A percentile compares a stretch with the other conserved stretches of the same genome.
Evolutionary conservation across 441 rosid species (phyloP).

Genomic region (Jatropha podagrica): DNA sequence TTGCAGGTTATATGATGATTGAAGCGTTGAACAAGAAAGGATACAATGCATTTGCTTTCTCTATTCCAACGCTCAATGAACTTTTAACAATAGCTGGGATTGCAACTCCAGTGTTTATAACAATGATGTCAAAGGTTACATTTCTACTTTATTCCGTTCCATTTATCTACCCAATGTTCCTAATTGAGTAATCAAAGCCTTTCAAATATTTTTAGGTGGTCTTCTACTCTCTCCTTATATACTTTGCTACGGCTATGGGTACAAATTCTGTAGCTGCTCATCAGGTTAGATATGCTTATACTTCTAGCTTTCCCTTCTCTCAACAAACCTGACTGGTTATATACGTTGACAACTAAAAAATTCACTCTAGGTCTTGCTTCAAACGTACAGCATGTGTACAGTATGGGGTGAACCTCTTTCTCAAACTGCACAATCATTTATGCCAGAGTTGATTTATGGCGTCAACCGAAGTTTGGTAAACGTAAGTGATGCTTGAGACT

Average conservation of each 20-base stretch:
- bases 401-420: conserved; percentile 93
- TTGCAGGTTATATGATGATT: conserved; percentile 93
- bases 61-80: conserved; percentile 64
- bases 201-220: conserved; percentile 51
- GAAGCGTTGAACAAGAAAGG: conserved; percentile 71
- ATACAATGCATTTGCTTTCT: conserved; percentile 57
- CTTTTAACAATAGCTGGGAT: conserved; percentile 54
- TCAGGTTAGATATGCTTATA: conserved; percentile 54
- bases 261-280: conserved; percentile 79
- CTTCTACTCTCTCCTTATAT: conserved; percentile 76
- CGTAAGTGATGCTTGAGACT: conserved; percentile 33
- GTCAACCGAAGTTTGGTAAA: conserved; percentile 56
- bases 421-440: conserved; percentile 92
- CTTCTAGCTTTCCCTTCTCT: conserved; percentile 1
- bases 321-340: conserved; percentile 9
- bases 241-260: conserved; percentile 91
- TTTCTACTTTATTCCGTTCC: conserved; percentile 14
- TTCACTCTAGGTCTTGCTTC: conserved; percentile 76
- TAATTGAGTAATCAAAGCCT: conserved; percentile 18
- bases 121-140: conserved; percentile 62
- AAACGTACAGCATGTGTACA: conserved; percentile 60
- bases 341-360: conserved; percentile 1
- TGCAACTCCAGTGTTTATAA: conserved; percentile 83
- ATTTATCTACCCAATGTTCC: neutral
- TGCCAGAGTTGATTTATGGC: conserved; percentile 89